Base-by-base conservation (phyloP, 345 rosid species). In the Laguncularia racemosa region DNA sequence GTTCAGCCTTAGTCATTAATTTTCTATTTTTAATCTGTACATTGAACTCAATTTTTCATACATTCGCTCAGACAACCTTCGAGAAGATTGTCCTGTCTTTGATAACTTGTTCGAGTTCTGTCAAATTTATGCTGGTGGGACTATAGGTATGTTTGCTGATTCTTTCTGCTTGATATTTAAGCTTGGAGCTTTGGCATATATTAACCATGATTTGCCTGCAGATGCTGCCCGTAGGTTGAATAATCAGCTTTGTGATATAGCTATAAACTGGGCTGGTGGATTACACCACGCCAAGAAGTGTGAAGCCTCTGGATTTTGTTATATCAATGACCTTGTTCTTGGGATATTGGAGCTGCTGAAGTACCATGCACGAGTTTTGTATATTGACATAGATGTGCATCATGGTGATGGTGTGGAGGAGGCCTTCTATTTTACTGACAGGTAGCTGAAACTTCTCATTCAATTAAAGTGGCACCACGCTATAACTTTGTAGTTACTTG, bases 341-440 rank as follows among this genome's bases (percentile, higher is more conserved):
- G 99, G 99, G 63, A 93, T 89, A 57, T 73, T 93, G 62, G 99
- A 93, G 83, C 81, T 93, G 71, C 68, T 93, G 61, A 93, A 87
- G 71, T 64, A 93, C 66, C 96, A 93, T 78, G 74, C 96, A 46
- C 97, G 95, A 45, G 92, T 93, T 46, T 53, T 93, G 46, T 93
- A 93, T 59, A 78, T 93, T 58, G 99, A 93, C 71, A 93, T 93
- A 55, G 97, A 93, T 62, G 99, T 93, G 64, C 99, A 93, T 81
- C 99, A 93, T 14, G 99, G 99, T 60, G 99, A 93, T 75, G 99
- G 99, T n/a, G 99, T 93, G 21, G 99, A 93, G 80, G 99, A 93
- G 74, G 99, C 99, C 60, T 89, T 89, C 78, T 89, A 83, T 71
- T 89, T 93, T 64, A 93, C 99, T 53, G 95, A 93, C 77, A 89